Base-by-base conservation (phyloP, 2,329 filamentous ascomycete species). In the Hymenotorrendiella dingleyae region DNA sequence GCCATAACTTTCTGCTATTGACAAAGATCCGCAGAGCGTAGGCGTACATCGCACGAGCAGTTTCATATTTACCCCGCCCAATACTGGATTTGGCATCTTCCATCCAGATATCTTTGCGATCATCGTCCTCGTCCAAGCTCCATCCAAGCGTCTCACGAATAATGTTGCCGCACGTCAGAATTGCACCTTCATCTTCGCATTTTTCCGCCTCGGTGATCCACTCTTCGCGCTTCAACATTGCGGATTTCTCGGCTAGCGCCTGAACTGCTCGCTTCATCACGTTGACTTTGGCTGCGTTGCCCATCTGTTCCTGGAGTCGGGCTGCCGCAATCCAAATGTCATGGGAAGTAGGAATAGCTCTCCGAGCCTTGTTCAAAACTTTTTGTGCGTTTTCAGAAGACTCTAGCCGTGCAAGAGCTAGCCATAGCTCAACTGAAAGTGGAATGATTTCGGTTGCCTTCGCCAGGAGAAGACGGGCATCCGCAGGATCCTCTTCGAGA, bases 311-410 rank as follows among this genome's bases (percentile, higher is more conserved):
- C 64, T 96, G 89, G 35, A 98, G 69, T 42, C 91, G 78, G 27
- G 88, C 88, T 23, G 91, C 93, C 7, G 93, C 91, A 59, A 98
- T 88, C 93, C 93, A 98, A 50, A 98, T 88, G 60, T 96, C 90
- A 66, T 93, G 79, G 21, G 89, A 96, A 1, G 89, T 93, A 1
- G 93, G 93, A 4, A 94, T 80, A 2, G 91, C 89, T 67, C 94
- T 94, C 51, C 93, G 85, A 23, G 94, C 94, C 64, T 83, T 90
- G 67, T 98, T 98, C 51, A 98, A 76, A 29, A 98, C 89, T 59
- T 91, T 86, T 61, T 95, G 91, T 1, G 94, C 93, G 57, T 95
- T 91, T 54, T 94, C 86, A 0, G 89, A 86, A 0, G 80, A 85
- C 64, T 96, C 91, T 1, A 98, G 73, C 26, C 89, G 84, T 21